A percentile compares a stretch with the other conserved stretches of the same genome.
Evolutionary conservation across 2,329 filamentous ascomycete species (phyloP).

Genomic region (Allantophomopsis cytisporea): DNA sequence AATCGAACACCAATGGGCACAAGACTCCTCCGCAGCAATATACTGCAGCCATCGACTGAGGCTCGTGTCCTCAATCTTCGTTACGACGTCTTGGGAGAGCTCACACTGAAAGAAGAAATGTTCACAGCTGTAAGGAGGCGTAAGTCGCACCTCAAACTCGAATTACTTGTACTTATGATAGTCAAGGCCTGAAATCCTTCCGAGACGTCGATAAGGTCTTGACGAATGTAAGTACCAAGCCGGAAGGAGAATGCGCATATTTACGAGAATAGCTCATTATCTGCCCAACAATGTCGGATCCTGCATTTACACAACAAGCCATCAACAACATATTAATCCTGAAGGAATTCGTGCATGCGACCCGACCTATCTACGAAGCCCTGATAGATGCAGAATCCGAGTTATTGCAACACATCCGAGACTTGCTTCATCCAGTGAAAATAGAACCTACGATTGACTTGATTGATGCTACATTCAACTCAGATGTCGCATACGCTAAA

Average conservation of each 20-base stretch:
- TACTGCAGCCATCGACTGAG: conserved; percentile 76
- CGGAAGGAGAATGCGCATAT: not conserved
- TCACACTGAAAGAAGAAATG: conserved; percentile 72
- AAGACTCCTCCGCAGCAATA: conserved; percentile 69
- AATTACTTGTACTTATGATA: not conserved
- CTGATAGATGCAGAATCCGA: conserved; percentile 49
- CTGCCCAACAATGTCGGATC: conserved; percentile 49
- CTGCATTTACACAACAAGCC: conserved; percentile 62
- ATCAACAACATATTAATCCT: conserved; percentile 80
- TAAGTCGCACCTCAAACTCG: conserved; percentile 13
- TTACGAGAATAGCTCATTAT: conserved; percentile 51
- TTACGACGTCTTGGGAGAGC: conserved; percentile 73
- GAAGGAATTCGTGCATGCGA: conserved; percentile 63
- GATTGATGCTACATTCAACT: conserved; percentile 62
- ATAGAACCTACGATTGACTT: conserved; percentile 45
- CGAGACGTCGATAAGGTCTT: conserved; percentile 70
- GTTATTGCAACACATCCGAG: conserved; percentile 53
- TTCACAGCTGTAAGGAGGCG: conserved; percentile 65
- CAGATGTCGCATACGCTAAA: conserved; percentile 66
- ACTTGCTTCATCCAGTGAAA: conserved; percentile 52
- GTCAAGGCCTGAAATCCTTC: conserved; percentile 55
- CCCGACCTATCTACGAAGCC: conserved; percentile 54
- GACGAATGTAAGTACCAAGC: conserved; percentile 42
- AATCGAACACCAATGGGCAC: conserved; percentile 82
- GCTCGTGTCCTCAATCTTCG: conserved; percentile 52